Evolutionary conservation across 1,139 yeast genomes (phyloP), one percentile per base, ranked within the genome.

Genomic region (Casaregolazyma suthepensis): DNA sequence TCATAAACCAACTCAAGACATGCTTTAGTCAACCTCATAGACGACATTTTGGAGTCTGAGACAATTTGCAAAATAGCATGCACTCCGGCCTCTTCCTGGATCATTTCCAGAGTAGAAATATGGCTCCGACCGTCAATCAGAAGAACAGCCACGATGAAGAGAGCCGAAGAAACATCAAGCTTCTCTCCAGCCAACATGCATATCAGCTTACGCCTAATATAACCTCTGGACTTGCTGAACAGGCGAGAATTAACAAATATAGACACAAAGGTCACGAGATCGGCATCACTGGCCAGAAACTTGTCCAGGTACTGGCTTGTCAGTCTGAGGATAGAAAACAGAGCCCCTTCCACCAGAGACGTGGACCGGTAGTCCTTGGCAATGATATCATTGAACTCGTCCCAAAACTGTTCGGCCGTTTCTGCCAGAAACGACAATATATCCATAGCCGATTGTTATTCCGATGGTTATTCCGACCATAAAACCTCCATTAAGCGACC

Each of bases 1-100:
- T 81, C 83, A 62, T 75, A 82, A 50, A 80, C 61, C 19, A 82
- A 64, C 57, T 78, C 83, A 58, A 82, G 65, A 56, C 77, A 76
- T n/a, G 79, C 73, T 55, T 77, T 51, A 59, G 67, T 58, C 52
- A 66, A 52, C 55, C 70, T 55, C 40, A 59, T 40, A 50, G 60
- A 54, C 51, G 57, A 49, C 42, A 57, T 56, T 47, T 61, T 51
- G 54, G 63, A 56, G 20, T 60, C 56, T 64, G 75, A 71, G 10
- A 78, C 59, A 5, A 73, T 70, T 45, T 66, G 66, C 51, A 77
- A 71, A 13, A 78, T 63, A 1, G 72, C 74, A 15, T 69, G 69
- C 47, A 80, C 76, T 0, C 83, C 85, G 37, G 76, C 75, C 57
- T 73, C 81, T 46, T 80, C 78, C 50, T 77, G 71, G 61, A 82